Evolutionary conservation across 2,329 filamentous ascomycete species (phyloP).

Genomic region (Paraconiothyrium brasiliense): DNA sequence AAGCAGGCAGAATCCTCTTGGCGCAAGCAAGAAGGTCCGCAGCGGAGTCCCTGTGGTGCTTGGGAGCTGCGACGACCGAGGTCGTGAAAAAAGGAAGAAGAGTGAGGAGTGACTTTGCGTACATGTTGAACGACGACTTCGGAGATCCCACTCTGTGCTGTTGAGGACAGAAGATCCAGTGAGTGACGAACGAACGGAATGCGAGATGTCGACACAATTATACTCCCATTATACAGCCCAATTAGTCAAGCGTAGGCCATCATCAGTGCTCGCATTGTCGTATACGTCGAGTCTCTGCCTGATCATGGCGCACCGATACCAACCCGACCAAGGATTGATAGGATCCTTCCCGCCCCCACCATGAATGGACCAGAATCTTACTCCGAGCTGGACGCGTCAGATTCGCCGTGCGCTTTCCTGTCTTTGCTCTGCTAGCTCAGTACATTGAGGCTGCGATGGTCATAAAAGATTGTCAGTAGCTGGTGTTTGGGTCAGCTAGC

Average conservation of each 20-base stretch:
- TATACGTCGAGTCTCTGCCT: not conserved
- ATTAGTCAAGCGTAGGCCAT: not conserved
- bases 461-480: not conserved
- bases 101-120: conserved; percentile 4
- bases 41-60: not conserved
- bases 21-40: not conserved
- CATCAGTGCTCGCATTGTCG: not conserved
- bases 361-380: conserved; percentile 2
- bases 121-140: conserved; percentile 8
- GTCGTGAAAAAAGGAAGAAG: not conserved
- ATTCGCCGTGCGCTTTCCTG: not conserved
- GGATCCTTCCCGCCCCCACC: conserved; percentile 1
- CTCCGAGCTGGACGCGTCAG: conserved; percentile 4
- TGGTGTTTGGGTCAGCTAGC: not conserved
- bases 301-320: conserved; percentile 2
- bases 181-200: conserved; percentile 1
- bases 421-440: not conserved
- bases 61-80: conserved; percentile 5
- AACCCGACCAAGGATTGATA: conserved; percentile 8
- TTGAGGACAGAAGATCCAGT: conserved; percentile 1
- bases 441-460: not conserved
- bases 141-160: conserved; percentile 5
- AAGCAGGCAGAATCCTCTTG: not conserved
- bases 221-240: not conserved
- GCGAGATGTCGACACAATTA: conserved; percentile 6